Base-by-base conservation (phyloP, 768 basidiomycete genomes). In the Hygrocybe punicea region DNA sequence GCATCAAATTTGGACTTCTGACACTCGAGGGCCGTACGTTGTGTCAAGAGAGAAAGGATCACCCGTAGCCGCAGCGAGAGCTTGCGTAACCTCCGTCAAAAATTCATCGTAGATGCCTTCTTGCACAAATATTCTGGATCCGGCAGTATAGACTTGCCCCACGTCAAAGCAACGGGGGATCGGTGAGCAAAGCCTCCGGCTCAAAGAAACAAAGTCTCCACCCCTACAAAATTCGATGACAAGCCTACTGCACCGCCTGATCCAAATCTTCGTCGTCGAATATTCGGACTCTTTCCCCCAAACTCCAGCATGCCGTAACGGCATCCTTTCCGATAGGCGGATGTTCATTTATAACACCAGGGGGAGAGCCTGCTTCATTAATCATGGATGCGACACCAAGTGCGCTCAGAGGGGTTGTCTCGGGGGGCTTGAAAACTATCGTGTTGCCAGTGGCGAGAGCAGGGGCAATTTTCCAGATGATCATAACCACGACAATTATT, bases 291-390 rank as follows among this genome's bases (percentile, higher is more conserved):
- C 77, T 91, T 89, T 34, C 88, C 89, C 13, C 91, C 91, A 19
- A 93, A 78, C 71, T 92, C 91, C 25, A 93, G 82, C 2, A 89
- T 89, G 51, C 93, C 5, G 93, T 96, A 75, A 96, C 94, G 0
- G 91, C 86, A 25, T 93, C 78, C 74, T 88, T 89, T 58, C 82
- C 79, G 62, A 89, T 72, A 9, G 60, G 72, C 60, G 75, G 75
- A 71, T 89, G 86, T 34, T 76, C 73, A 69, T 90, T 88, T 62
- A 90, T 72, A 6, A 87, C 86, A 53, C 89, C 86, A 5, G 83
- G 76, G 6, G 87, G 87, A 70, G 87, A 84, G 1, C 87, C 86
- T 6, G 87, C 86, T 60, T 89, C 80, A 16, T 72, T 69, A 55
- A 82, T 72, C 37, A 91, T 78, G 11, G 79, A 73, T 29, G 67